A percentile compares a stretch with the other conserved stretches of the same genome.
phyloP scores from a whole-genome alignment of 73 alveolate species.

The Paramecium tetraurelia region DNA sequence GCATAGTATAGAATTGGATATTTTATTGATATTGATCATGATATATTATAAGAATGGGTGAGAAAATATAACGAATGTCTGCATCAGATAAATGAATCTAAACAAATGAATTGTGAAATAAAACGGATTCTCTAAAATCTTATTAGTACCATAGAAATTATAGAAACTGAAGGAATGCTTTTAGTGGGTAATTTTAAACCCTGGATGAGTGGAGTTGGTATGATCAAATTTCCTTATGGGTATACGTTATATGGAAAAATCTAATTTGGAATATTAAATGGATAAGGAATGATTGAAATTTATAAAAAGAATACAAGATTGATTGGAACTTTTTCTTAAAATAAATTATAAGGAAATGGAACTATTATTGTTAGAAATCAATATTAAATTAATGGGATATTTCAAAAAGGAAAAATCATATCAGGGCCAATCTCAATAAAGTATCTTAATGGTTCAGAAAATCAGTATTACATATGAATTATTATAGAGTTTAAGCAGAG shows the following conservation, averaged over 20 bases:
- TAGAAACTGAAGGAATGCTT: neutral
- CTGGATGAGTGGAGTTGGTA: slow-evolving; percentile 12
- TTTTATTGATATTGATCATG: neutral
- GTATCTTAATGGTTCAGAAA: neutral
- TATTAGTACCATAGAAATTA: neutral
- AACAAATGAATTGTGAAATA: neutral
- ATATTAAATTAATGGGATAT: neutral
- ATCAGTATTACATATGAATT: neutral
- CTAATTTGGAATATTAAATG: neutral
- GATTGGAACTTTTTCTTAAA: neutral
- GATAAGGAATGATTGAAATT: neutral
- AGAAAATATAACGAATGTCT: neutral
- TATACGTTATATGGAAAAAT: neutral
- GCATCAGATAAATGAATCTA: neutral
- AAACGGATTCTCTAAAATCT: neutral
- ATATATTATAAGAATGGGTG: neutral
- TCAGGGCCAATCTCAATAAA: neutral
- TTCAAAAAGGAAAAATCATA: neutral
- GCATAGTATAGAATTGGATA: neutral
- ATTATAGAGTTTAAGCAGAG: neutral
- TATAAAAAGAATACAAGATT: neutral
- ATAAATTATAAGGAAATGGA: neutral
- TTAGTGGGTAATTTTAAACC: slow-evolving; percentile 1
- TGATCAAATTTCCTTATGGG: neutral
- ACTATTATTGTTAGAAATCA: neutral